Conservation (phyloP, 176 grass and related monocot species). For the Oryza glumipatula region DNA sequence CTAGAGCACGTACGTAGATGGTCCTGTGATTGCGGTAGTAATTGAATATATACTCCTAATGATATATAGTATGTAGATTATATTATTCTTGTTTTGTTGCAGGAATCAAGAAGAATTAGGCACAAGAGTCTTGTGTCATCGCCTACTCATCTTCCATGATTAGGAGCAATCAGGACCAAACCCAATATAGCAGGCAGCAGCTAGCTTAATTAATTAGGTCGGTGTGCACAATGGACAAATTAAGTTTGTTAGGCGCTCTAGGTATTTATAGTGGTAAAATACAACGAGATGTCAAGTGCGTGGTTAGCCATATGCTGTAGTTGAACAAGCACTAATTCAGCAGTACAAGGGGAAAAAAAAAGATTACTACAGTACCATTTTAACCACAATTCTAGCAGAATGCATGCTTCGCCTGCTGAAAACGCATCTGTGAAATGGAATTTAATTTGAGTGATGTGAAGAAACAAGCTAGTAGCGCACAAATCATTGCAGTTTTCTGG, state of each 20-base stretch:
- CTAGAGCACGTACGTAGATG: background rate
- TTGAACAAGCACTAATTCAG: too few relatives aligned
- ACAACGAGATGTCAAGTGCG: constrained; percentile 15
- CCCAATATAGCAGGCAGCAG: background rate
- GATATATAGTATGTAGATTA: constrained; percentile 5
- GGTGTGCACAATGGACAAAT: constrained; percentile 24
- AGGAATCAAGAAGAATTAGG: constrained; percentile 9
- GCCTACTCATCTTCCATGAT: constrained; percentile 31
- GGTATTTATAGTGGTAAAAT: background rate
- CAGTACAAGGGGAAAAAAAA: too few relatives aligned
- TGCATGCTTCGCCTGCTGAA: too few relatives aligned
- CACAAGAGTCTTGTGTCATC: constrained; percentile 13
- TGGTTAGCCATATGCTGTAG: background rate
- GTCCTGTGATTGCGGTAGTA: constrained; percentile 29
- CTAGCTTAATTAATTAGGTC: background rate
- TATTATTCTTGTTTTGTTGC: constrained; percentile 1
- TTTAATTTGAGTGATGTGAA: too few relatives aligned
- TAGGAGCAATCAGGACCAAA: constrained; percentile 20
- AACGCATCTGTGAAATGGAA: too few relatives aligned
- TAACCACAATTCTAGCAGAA: too few relatives aligned
- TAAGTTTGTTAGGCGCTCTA: constrained; percentile 24
- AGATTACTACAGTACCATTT: too few relatives aligned
- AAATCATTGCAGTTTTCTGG: background rate
- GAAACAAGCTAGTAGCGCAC: too few relatives aligned
- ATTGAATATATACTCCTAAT: background rate